phyloP scores from a whole-genome alignment of 2,329 filamentous ascomycete species.

The Lojkania enalia region DNA sequence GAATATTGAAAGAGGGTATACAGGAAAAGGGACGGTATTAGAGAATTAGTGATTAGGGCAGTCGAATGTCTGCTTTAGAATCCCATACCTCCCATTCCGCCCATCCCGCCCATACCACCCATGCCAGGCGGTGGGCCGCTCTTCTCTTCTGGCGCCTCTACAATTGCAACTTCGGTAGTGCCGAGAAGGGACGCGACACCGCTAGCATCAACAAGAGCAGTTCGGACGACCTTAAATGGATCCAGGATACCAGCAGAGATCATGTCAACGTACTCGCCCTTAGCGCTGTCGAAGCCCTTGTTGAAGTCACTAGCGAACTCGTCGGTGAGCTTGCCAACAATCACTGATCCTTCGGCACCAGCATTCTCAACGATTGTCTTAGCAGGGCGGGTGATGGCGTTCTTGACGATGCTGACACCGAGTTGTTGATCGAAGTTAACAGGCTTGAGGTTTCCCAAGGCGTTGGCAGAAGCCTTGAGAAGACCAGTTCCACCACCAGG shows the following conservation, averaged over 20 bases:
- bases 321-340: constrained; percentile 97
- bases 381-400: constrained; percentile 92
- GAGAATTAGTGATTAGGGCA: constrained; percentile 30
- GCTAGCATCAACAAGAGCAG: constrained; percentile 89
- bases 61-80: constrained; percentile 51
- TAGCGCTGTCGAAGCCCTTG: constrained; percentile 95
- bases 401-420: constrained; percentile 96
- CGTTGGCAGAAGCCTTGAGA: constrained; percentile 93
- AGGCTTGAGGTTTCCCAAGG: constrained; percentile 78
- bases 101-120: constrained; percentile 35
- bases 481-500: constrained; percentile 97
- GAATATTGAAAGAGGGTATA: constrained; percentile 39
- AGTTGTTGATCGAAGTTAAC: constrained; percentile 99
- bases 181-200: constrained; percentile 96
- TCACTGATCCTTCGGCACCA: constrained; percentile 90
- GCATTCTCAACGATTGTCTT: constrained; percentile 98
- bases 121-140: constrained; percentile 53
- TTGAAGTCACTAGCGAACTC: constrained; percentile 93
- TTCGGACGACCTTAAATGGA: constrained; percentile 98
- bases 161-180: constrained; percentile 97
- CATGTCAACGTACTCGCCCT: constrained; percentile 99
- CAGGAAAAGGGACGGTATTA: constrained; percentile 34
- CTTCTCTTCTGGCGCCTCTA: constrained; percentile 96
- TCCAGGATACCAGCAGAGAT: constrained; percentile 95
- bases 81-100: constrained; percentile 61